These are phyloP conservation scores for Beta macrorhiza DNA, from an alignment of 179 eudicot species.

Conservation along the genomic window DNA sequence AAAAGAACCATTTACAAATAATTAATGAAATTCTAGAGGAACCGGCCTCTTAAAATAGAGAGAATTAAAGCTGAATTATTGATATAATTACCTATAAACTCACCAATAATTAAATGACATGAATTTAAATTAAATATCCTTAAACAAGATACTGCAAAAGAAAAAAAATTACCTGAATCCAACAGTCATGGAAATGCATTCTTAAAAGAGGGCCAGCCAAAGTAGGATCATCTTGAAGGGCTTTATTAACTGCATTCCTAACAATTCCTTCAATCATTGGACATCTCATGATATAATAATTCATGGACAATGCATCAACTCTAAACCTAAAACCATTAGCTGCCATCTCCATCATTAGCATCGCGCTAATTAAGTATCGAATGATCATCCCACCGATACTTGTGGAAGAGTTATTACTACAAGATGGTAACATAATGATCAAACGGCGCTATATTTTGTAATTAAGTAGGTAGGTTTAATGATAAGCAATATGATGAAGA, in stretches of 20 bases:
- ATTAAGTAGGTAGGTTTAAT: no score
- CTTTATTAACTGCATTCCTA: slow-evolving; percentile 47
- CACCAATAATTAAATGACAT: no score
- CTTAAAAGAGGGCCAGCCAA: slow-evolving; percentile 70
- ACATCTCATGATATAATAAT: slow-evolving; percentile 66
- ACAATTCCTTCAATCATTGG: slow-evolving; percentile 60
- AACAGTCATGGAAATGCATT: slow-evolving; percentile 91
- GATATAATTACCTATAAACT: background rate
- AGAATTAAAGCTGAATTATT: no score
- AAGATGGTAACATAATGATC: background rate
- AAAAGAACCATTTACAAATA: background rate
- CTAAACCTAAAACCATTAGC: slow-evolving; percentile 27
- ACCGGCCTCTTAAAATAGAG: no score
- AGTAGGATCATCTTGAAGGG: slow-evolving; percentile 73
- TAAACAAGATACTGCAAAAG: background rate
- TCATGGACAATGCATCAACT: slow-evolving; percentile 57
- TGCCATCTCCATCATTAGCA: slow-evolving; percentile 30
- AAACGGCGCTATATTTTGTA: no score
- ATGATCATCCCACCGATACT: slow-evolving; percentile 1
- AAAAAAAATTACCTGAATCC: slow-evolving; percentile 47
- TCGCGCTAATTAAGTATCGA: slow-evolving; percentile 18
- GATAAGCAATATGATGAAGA: no score
- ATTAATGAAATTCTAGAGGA: no score
- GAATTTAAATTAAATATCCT: background rate
- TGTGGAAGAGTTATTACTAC: background rate